These are phyloP conservation scores for Stachybotrys echinatus DNA, from an alignment of 2,329 filamentous ascomycete genomes.

Conservation along the genomic window DNA sequence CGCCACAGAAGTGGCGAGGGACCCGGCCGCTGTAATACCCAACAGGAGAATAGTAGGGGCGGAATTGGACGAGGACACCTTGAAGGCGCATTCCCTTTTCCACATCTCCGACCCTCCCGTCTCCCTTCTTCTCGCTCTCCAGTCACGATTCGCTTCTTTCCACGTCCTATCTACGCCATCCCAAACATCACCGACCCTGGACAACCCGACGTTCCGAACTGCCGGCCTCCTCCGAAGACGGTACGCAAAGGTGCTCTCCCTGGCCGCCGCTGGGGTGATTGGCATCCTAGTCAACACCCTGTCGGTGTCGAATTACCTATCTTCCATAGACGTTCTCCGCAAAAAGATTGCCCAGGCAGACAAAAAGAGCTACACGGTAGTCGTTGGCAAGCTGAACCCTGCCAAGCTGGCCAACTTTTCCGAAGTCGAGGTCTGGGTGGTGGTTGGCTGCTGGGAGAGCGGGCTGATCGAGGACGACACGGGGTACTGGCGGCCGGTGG, in stretches of 20 bases:
- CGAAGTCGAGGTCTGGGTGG: conserved; percentile 93
- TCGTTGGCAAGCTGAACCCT: conserved; percentile 93
- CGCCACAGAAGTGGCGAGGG: conserved; percentile 66
- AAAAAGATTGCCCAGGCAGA: conserved; percentile 69
- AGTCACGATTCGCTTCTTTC: conserved; percentile 72
- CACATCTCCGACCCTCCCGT: conserved; percentile 78
- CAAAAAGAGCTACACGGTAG: conserved; percentile 94
- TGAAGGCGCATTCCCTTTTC: conserved; percentile 71
- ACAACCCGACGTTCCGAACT: conserved; percentile 38
- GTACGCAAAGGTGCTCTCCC: conserved; percentile 78
- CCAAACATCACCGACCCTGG: conserved; percentile 42
- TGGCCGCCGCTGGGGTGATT: conserved; percentile 77
- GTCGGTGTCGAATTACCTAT: conserved; percentile 83
- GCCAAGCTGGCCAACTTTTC: conserved; percentile 96
- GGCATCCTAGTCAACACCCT: conserved; percentile 96
- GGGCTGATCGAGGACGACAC: conserved; percentile 77
- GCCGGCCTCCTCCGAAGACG: conserved; percentile 66
- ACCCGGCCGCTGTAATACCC: conserved; percentile 75
- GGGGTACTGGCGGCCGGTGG: conserved; percentile 80
- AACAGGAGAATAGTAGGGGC: conserved; percentile 65
- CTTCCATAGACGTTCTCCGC: conserved; percentile 70
- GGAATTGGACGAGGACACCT: conserved; percentile 31
- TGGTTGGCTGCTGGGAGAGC: conserved; percentile 97
- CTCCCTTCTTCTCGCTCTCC: conserved; percentile 80
- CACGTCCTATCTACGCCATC: conserved; percentile 70